Conservation (phyloP, 768 basidiomycete species). For the Auriculariales sp. region DNA sequence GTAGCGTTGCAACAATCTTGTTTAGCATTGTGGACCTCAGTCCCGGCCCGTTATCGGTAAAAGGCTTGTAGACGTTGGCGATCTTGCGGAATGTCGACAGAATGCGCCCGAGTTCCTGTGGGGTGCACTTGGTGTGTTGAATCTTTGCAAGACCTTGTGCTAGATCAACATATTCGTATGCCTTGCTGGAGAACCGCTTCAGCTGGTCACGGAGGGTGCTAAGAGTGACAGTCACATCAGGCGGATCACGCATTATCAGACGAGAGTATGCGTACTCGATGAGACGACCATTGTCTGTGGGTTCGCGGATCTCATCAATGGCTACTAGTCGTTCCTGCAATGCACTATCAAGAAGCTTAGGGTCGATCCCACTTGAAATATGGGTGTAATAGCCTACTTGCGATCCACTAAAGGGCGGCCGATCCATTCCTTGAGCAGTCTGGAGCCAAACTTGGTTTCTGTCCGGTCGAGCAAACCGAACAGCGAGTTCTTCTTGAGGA, state of each 20-base stretch:
- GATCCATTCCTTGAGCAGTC: conserved; percentile 75
- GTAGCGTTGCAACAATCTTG: conserved; percentile 52
- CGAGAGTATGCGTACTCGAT: background rate
- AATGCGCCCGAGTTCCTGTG: conserved; percentile 64
- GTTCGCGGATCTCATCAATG: conserved; percentile 54
- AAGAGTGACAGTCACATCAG: conserved; percentile 4
- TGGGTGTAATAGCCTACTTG: conserved; percentile 25
- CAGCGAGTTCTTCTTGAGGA: conserved; percentile 56
- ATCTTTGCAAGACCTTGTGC: conserved; percentile 75
- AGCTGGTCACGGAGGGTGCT: conserved; percentile 44
- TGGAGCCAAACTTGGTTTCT: conserved; percentile 75
- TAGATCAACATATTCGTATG: conserved; percentile 44
- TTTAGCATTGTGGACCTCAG: conserved; percentile 58
- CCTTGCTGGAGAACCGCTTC: conserved; percentile 28
- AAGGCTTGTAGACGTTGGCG: conserved; percentile 41
- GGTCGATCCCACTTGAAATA: conserved; percentile 1
- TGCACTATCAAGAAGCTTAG: conserved; percentile 25
- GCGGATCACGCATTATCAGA: background rate
- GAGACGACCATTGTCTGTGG: background rate
- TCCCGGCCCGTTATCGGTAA: conserved; percentile 30
- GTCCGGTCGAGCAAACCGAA: conserved; percentile 80
- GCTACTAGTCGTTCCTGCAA: conserved; percentile 70
- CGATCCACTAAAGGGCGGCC: conserved; percentile 70
- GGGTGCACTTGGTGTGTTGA: conserved; percentile 85
- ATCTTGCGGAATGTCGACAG: conserved; percentile 65